Evolutionary conservation across 176 grass and related monocot species (phyloP).

Genomic region (Panicum miliaceum): DNA sequence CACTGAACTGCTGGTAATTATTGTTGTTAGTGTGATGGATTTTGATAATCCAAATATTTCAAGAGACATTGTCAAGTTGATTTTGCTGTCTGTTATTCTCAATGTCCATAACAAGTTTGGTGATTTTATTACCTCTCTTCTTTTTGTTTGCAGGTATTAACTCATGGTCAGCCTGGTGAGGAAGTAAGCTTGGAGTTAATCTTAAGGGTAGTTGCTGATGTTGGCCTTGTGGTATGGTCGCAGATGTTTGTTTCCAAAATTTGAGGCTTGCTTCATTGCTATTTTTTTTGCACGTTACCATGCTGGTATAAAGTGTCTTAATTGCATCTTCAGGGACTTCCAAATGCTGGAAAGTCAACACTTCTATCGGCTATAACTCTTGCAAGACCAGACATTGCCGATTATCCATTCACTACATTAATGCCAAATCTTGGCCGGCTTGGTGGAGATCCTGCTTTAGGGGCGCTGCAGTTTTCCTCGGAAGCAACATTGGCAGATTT

Average conservation of each 20-base stretch:
- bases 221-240: slow-evolving; percentile 85
- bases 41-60: slow-evolving; percentile 18
- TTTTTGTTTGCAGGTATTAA: slow-evolving; percentile 69
- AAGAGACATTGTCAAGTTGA: neutral
- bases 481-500: slow-evolving; percentile 96
- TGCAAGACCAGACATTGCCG: slow-evolving; percentile 94
- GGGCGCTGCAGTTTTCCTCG: slow-evolving; percentile 77
- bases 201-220: slow-evolving; percentile 97
- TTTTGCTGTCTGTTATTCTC: neutral
- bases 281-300: neutral
- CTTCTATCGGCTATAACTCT: slow-evolving; percentile 90
- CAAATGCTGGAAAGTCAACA: slow-evolving; percentile 99
- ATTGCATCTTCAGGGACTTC: slow-evolving; percentile 70
- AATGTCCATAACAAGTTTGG: neutral
- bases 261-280: slow-evolving; percentile 13
- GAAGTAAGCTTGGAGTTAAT: slow-evolving; percentile 90
- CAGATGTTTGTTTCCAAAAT: neutral
- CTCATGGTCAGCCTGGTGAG: slow-evolving; percentile 86
- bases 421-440: slow-evolving; percentile 97
- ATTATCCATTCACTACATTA: slow-evolving; percentile 96
- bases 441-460: slow-evolving; percentile 91
- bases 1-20: neutral
- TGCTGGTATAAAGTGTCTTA: slow-evolving; percentile 23
- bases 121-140: slow-evolving; percentile 10
- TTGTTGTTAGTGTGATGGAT: neutral